Percentiles rank a stretch among this genome's conserved stretches.
phyloP scores from a whole-genome alignment of 2,329 filamentous ascomycete genomes.

The Colletotrichum plurivorum region DNA sequence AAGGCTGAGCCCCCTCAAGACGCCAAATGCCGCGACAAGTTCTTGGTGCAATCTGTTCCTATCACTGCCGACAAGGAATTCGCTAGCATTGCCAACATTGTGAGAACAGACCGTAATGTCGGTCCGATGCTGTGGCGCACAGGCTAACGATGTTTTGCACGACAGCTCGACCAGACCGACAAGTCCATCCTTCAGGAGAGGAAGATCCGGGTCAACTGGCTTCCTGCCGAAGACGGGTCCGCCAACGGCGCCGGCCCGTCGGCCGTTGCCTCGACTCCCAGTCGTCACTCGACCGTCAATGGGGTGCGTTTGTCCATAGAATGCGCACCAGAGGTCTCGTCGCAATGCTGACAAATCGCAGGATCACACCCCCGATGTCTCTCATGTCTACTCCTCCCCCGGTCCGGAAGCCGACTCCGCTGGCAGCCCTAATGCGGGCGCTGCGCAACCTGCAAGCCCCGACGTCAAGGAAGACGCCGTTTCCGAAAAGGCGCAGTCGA shows the following conservation, averaged over 20 bases:
- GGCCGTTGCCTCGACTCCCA: constrained; percentile 54
- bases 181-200: constrained; percentile 89
- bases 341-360: constrained; percentile 44
- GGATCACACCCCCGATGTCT: constrained; percentile 60
- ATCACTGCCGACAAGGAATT: constrained; percentile 89
- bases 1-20: constrained; percentile 91
- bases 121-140: constrained; percentile 11
- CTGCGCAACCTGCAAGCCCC: constrained; percentile 49
- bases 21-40: constrained; percentile 96
- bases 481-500: constrained; percentile 48
- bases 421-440: constrained; percentile 45
- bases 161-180: constrained; percentile 82
- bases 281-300: constrained; percentile 55
- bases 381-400: constrained; percentile 62
- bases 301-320: constrained; percentile 42
- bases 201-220: constrained; percentile 94
- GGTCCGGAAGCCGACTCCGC: constrained; percentile 48
- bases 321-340: background rate
- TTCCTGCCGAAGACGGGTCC: constrained; percentile 71
- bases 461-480: constrained; percentile 50
- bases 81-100: constrained; percentile 73
- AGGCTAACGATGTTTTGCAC: constrained; percentile 29
- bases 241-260: constrained; percentile 41
- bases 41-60: constrained; percentile 92
- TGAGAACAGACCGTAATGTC: constrained; percentile 42